These are phyloP conservation scores for Sedum album DNA, from an alignment of 164 flowering plant genomes.

Conservation along the genomic window DNA sequence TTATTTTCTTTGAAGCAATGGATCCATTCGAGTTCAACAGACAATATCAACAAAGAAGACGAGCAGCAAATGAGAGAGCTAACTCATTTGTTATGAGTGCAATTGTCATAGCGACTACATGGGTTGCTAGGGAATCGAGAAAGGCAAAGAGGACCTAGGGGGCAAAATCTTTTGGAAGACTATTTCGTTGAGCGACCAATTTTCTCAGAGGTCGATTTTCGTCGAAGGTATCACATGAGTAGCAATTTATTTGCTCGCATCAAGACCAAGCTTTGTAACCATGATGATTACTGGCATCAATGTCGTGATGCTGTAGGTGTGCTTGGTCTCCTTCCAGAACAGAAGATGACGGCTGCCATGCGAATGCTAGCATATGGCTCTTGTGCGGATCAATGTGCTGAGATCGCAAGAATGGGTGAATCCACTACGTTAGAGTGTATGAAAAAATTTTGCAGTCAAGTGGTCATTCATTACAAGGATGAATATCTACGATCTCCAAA, in stretches of 20 bases:
- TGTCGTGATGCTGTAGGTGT: no score
- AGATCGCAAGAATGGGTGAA: neutral
- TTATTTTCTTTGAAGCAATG: no score
- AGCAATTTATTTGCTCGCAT: neutral
- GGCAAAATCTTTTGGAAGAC: neutral
- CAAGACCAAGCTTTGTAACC: neutral
- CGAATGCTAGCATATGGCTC: neutral
- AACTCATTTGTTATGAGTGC: no score
- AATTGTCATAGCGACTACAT: no score
- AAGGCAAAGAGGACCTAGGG: neutral
- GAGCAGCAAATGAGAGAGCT: no score
- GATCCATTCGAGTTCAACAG: no score
- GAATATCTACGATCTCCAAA: neutral
- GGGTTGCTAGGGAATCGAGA: no score
- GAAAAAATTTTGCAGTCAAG: neutral
- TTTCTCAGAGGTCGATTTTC: neutral
- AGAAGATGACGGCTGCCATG: neutral
- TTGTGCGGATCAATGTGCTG: neutral
- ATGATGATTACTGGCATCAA: neutral
- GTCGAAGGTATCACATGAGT: neutral
- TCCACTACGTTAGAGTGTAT: no score
- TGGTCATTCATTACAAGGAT: neutral
- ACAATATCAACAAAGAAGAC: no score
- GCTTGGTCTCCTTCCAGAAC: neutral
- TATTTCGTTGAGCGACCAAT: neutral